Evolutionary conservation across 257 asterid species (phyloP), one percentile per base, ranked within the genome.

Genomic region (Fraxinus excelsior): DNA sequence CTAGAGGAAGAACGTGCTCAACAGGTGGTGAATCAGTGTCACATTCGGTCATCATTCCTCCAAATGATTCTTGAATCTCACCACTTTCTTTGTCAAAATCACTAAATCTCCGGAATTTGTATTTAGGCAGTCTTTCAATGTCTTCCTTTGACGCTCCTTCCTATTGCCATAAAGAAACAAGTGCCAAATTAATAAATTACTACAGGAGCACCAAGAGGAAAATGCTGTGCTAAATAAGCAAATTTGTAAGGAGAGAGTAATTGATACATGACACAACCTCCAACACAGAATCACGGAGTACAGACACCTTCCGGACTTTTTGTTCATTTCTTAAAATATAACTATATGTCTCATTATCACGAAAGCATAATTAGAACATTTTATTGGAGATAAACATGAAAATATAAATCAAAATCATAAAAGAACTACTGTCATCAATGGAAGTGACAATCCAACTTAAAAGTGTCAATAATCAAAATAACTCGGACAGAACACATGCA

Each of bases 91-190:
- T 95, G 86, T 90, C 98, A 66, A 90, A 89, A 74, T 95, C 96
- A 19, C 97, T 92, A 74, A 91, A 88, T 87, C 82, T 89, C 12
- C 90, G 90, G 53, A 95, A 95, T 77, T 82, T 93, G 92, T 85
- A 95, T 72, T 70, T 91, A 8, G 99, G 97, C 25, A 95, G 88
- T 66, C 94, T 88, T 53, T 93, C 99, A 46, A 95, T 93, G 74
- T 92, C 99, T 86, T 95, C 97, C 87, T 89, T 93, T 4, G 98
- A 88, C 79, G 99, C 99, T 82, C 99, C 99, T 89, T 95, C 99
- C 99, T 95, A 90, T 65, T 76, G 78, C 75, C 79, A 72, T 28
- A 81, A 67, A 65, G 78, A 28, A 51, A 25, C 34, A 49, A 65
- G 9, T 14, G 32, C 58, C 67, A n/a, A 70, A 42, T 21, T 23